Percentiles rank a stretch among this genome's conserved stretches.
These are phyloP conservation scores for Tetratostichococcus sp. DNA, from an alignment of 139 green algal genomes.

Conservation along the genomic window DNA sequence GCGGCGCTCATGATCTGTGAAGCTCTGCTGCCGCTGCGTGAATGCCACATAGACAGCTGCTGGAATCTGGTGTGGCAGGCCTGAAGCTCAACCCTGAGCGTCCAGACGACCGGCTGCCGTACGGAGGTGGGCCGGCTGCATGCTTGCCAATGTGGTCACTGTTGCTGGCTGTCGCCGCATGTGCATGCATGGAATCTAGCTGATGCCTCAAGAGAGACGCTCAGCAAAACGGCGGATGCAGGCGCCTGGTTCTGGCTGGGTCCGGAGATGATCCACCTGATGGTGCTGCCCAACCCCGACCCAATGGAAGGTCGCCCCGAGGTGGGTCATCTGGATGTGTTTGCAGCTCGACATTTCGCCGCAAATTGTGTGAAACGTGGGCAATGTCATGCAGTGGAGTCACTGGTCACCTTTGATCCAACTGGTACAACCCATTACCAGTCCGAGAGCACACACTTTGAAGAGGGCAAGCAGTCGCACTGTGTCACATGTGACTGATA, in stretches of 20 bases:
- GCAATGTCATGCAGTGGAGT: too few species aligned
- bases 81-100: conserved; percentile 74
- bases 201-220: too few species aligned
- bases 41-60: background rate
- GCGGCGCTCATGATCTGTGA: background rate
- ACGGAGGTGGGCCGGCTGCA: conserved; percentile 75
- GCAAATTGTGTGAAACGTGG: too few species aligned
- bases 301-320: conserved; percentile 50
- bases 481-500: too few species aligned
- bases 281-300: conserved; percentile 90
- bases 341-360: too few species aligned
- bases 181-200: too few species aligned
- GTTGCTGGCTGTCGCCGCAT: too few species aligned
- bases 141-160: too few species aligned
- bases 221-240: background rate
- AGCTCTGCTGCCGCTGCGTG: background rate
- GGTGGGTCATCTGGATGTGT: background rate
- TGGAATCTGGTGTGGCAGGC: conserved; percentile 8
- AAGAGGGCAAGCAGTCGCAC: too few species aligned
- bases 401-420: too few species aligned
- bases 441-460: too few species aligned
- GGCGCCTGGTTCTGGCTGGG: conserved; percentile 82
- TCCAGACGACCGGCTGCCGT: conserved; percentile 83
- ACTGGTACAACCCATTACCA: too few species aligned
- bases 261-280: conserved; percentile 86